phyloP scores from a whole-genome alignment of 495 filamentous ascomycete genomes.

The Penicillium cosmopolitanum region DNA sequence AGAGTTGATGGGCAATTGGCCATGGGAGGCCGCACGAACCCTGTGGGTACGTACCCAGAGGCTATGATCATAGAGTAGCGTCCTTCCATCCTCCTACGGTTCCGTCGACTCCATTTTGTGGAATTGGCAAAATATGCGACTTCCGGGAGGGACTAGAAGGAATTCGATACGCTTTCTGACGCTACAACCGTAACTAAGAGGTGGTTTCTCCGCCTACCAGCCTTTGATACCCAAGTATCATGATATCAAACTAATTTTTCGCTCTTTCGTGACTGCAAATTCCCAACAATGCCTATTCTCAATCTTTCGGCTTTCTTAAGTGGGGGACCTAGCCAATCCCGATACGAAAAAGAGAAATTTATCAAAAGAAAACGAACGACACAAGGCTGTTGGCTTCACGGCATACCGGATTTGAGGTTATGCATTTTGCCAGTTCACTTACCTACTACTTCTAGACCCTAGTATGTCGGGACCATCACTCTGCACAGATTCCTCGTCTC shows the following conservation, averaged over 20 bases:
- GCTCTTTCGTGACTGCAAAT: neutral
- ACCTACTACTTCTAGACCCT: too few relatives aligned
- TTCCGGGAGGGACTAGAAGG: neutral
- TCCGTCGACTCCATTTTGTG: neutral
- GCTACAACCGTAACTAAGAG: neutral
- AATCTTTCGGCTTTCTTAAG: neutral
- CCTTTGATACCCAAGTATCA: neutral
- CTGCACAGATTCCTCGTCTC: neutral
- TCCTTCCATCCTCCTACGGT: neutral
- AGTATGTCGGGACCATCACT: too few relatives aligned
- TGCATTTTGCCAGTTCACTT: neutral
- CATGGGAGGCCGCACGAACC: conserved; percentile 19
- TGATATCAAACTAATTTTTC: neutral
- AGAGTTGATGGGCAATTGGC: conserved; percentile 20
- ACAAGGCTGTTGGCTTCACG: neutral
- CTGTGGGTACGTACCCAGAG: conserved; percentile 27
- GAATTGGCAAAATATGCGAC: neutral
- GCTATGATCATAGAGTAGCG: conserved; percentile 31
- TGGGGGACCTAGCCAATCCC: neutral
- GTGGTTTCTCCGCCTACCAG: neutral
- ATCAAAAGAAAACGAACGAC: neutral
- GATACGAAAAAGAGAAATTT: neutral
- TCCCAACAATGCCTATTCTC: neutral
- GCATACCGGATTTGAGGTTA: neutral
- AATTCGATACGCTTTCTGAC: conserved; percentile 4